phyloP scores from a whole-genome alignment of 1,139 yeast genomes.

The Lodderomyces orthopsilosis region DNA sequence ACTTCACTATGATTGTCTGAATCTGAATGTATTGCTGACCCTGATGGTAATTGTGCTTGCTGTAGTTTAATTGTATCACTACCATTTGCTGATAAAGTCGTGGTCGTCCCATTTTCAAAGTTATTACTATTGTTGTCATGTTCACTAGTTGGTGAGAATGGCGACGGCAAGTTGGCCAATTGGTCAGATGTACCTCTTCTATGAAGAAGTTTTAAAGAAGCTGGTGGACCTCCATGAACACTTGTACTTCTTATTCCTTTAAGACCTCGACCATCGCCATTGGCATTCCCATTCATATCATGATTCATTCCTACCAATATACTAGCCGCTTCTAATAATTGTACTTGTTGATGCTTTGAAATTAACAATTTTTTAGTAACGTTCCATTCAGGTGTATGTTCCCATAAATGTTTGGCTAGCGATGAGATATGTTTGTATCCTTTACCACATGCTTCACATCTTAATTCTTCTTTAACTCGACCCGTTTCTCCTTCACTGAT shows the following conservation, averaged over 20 bases:
- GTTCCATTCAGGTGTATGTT: constrained; percentile 90
- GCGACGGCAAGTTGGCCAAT: constrained; percentile 5
- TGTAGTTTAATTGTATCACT: background rate
- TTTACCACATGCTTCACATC: constrained; percentile 88
- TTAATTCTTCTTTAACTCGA: constrained; percentile 73
- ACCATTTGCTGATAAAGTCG: background rate
- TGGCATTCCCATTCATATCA: constrained; percentile 1
- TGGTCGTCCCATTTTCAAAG: background rate
- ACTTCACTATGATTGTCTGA: background rate
- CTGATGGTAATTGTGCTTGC: background rate
- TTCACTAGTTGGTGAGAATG: constrained; percentile 11
- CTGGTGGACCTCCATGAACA: constrained; percentile 1
- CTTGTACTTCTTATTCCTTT: background rate
- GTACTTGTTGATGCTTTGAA: constrained; percentile 91
- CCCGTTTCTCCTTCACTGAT: constrained; percentile 87
- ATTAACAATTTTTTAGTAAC: constrained; percentile 75
- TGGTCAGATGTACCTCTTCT: constrained; percentile 10
- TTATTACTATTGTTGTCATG: background rate
- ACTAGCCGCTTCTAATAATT: constrained; percentile 82
- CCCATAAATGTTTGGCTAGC: constrained; percentile 71
- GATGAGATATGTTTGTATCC: constrained; percentile 86
- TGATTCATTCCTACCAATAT: constrained; percentile 82
- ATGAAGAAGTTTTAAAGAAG: constrained; percentile 1
- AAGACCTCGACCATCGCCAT: background rate
- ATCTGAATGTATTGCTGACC: background rate